phyloP scores from a whole-genome alignment of 345 rosid species.

The Ceriops tagal region DNA sequence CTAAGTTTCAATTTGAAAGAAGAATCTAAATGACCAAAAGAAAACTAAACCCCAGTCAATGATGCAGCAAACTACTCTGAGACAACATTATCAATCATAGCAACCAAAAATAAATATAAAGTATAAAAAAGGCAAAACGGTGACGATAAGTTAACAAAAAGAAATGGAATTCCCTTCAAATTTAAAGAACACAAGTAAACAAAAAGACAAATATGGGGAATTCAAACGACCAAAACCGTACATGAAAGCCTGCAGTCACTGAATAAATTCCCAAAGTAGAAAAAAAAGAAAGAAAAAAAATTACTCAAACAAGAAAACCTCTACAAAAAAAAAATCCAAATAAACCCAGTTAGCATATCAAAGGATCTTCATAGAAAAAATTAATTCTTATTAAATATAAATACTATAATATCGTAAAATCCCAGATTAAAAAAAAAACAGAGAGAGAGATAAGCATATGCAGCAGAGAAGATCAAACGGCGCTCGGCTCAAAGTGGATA shows the following conservation, averaged over 20 bases:
- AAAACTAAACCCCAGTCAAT: conserved; percentile 34
- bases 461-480: conserved; percentile 5
- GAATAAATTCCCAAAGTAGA: conserved; percentile 19
- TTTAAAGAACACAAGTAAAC: conserved; percentile 2
- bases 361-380: conserved; percentile 2
- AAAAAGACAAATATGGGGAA: conserved; percentile 22
- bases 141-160: background rate
- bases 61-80: conserved; percentile 24
- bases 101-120: background rate
- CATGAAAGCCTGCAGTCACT: conserved; percentile 14
- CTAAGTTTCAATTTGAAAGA: conserved; percentile 36
- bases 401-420: background rate
- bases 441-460: background rate
- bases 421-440: background rate
- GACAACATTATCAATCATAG: conserved; percentile 22
- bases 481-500: background rate
- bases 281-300: background rate
- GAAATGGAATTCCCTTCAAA: conserved; percentile 8
- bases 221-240: conserved; percentile 17
- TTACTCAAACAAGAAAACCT: background rate
- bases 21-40: conserved; percentile 33
- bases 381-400: background rate
- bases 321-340: background rate
- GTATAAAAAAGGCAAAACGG: conserved; percentile 2
- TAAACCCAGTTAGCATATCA: background rate